A percentile compares a stretch with the other conserved stretches of the same genome.
These are phyloP conservation scores for Cercis canadensis DNA, from an alignment of 306 rosid species.

Conservation along the genomic window DNA sequence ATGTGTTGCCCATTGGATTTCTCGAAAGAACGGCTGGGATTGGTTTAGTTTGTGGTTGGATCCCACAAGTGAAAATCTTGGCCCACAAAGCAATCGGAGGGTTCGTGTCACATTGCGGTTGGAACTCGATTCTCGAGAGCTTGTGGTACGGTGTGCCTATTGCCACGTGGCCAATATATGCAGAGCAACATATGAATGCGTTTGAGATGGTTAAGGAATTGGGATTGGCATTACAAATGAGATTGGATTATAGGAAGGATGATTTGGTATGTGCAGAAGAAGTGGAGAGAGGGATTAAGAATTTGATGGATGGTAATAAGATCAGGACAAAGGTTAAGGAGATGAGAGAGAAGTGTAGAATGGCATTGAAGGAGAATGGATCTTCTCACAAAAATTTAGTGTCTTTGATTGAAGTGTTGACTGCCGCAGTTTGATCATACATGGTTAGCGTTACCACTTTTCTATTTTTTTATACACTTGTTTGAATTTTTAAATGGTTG, in stretches of 20 bases:
- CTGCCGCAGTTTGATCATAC: background rate
- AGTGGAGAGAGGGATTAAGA: constrained; percentile 43
- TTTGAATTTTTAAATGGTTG: no score
- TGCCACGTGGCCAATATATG: constrained; percentile 72
- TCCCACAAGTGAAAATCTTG: constrained; percentile 54
- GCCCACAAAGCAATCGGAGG: constrained; percentile 59
- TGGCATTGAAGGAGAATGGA: constrained; percentile 42
- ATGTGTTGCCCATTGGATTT: constrained; percentile 49
- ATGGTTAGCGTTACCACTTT: no score
- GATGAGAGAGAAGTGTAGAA: constrained; percentile 42
- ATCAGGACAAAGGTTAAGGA: constrained; percentile 50
- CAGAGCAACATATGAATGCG: constrained; percentile 65
- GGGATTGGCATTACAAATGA: constrained; percentile 61
- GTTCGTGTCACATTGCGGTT: constrained; percentile 70
- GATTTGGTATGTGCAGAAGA: constrained; percentile 47
- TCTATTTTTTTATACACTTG: no score
- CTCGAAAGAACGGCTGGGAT: constrained; percentile 41
- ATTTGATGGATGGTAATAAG: constrained; percentile 41
- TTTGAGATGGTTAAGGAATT: constrained; percentile 67
- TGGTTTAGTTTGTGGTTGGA: constrained; percentile 63
- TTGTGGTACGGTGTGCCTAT: constrained; percentile 63
- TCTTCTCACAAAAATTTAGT: constrained; percentile 31
- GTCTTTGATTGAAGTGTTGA: constrained; percentile 34
- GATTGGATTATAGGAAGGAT: constrained; percentile 55
- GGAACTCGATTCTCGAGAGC: constrained; percentile 73